Evolutionary conservation across 768 basidiomycete genomes (phyloP).

Genomic region (Coprinopsis cinerea): DNA sequence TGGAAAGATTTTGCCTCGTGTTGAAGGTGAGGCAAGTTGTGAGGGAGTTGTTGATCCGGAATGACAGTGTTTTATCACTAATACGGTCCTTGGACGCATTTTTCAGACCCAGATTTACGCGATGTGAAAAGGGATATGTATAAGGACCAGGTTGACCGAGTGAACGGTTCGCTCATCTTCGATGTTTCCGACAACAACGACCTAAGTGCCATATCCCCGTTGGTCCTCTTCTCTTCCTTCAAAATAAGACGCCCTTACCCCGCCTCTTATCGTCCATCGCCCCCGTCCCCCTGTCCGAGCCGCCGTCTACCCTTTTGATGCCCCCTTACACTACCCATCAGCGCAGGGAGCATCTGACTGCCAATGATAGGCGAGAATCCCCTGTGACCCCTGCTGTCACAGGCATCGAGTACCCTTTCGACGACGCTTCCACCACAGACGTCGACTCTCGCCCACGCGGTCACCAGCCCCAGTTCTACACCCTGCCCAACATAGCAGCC

Average conservation of each 20-base stretch:
- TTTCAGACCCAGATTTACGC: constrained; percentile 18
- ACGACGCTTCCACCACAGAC: constrained; percentile 31
- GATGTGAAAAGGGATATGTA: constrained; percentile 10
- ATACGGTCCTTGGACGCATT: constrained; percentile 8
- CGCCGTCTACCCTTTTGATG: constrained; percentile 16
- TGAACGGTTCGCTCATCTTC: constrained; percentile 3
- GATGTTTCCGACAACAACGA: constrained; percentile 1
- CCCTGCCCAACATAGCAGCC: constrained; percentile 33
- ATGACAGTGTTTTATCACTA: constrained; percentile 10
- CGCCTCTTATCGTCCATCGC: constrained; percentile 12
- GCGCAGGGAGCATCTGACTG: constrained; percentile 20
- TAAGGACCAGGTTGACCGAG: constrained; percentile 7
- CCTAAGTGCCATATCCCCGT: constrained; percentile 24
- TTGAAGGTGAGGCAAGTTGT: constrained; percentile 8
- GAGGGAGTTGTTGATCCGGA: constrained; percentile 11
- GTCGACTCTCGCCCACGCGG: constrained; percentile 24
- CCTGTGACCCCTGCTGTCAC: constrained; percentile 43
- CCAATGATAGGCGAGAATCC: constrained; percentile 23
- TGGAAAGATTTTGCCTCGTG: constrained; percentile 6
- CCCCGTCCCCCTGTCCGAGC: constrained; percentile 6
- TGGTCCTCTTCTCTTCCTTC: constrained; percentile 17
- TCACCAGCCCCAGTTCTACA: constrained; percentile 26
- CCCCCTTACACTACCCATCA: constrained; percentile 20
- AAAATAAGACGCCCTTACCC: constrained; percentile 10
- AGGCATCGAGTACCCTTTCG: constrained; percentile 40